Evolutionary conservation across 176 grass and related monocot genomes (phyloP).

Genomic region (Thalia dealbata): DNA sequence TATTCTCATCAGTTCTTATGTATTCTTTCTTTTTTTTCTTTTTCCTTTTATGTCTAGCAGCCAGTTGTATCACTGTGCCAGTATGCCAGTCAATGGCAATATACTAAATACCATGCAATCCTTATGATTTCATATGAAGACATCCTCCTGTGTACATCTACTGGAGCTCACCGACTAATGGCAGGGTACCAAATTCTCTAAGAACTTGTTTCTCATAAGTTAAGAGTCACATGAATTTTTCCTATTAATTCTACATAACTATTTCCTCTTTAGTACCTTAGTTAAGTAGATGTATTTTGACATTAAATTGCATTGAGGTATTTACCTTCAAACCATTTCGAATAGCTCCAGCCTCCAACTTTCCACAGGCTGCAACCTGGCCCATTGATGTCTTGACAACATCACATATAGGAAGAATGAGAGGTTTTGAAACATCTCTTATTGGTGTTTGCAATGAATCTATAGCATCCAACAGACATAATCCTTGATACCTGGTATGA

Average conservation of each 20-base stretch:
- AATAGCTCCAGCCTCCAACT: constrained; percentile 89
- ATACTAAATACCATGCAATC: background rate
- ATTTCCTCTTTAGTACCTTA: background rate
- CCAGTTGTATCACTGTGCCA: too few relatives aligned
- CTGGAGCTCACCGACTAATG: background rate
- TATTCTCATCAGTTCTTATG: background rate
- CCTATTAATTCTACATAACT: background rate
- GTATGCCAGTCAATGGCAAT: background rate
- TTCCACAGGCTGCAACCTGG: constrained; percentile 79
- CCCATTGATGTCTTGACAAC: constrained; percentile 76
- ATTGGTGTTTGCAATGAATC: constrained; percentile 66
- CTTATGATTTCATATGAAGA: background rate
- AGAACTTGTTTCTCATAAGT: background rate
- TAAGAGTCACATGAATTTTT: background rate
- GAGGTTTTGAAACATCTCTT: constrained; percentile 80
- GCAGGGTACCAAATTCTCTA: background rate
- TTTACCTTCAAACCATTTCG: constrained; percentile 73
- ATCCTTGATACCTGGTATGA: constrained; percentile 62
- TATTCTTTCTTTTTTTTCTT: background rate
- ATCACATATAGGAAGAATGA: constrained; percentile 97
- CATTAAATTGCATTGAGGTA: background rate
- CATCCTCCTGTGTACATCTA: constrained; percentile 1
- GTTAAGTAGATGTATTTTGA: background rate
- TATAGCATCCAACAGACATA: constrained; percentile 76
- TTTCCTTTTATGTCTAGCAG: background rate